Percentiles rank a stretch among this genome's conserved stretches.
Evolutionary conservation across 2,329 filamentous ascomycete genomes (phyloP).

Genomic region (Pseudopithomyces chartarum): DNA sequence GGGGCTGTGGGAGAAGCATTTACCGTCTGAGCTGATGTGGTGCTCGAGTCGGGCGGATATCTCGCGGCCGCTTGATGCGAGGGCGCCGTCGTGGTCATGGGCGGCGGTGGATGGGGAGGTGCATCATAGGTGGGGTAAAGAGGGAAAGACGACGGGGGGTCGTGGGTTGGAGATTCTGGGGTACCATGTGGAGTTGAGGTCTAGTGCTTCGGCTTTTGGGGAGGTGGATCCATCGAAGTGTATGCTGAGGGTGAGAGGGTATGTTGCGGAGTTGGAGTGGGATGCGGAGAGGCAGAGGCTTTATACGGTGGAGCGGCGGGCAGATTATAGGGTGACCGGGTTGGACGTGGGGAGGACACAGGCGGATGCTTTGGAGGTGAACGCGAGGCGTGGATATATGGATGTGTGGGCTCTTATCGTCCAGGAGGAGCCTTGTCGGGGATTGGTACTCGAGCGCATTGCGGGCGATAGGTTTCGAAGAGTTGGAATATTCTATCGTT

Average conservation of each 20-base stretch:
- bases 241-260: slow-evolving; percentile 7
- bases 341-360: background rate
- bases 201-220: slow-evolving; percentile 13
- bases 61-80: slow-evolving; percentile 11
- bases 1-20: slow-evolving; percentile 13
- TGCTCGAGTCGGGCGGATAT: slow-evolving; percentile 17
- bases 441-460: slow-evolving; percentile 9
- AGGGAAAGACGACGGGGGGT: background rate
- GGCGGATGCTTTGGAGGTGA: slow-evolving; percentile 1
- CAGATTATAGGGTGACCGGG: too few species aligned
- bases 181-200: slow-evolving; percentile 9
- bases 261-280: slow-evolving; percentile 11
- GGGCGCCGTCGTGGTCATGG: slow-evolving; percentile 21
- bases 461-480: slow-evolving; percentile 7
- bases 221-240: slow-evolving; percentile 9
- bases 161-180: background rate
- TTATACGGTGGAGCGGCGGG: too few species aligned
- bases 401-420: slow-evolving; percentile 9
- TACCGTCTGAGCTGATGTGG: slow-evolving; percentile 19
- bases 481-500: slow-evolving; percentile 13
- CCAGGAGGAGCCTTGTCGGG: slow-evolving; percentile 6
- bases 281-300: background rate
- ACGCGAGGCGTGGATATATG: background rate
- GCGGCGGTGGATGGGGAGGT: slow-evolving; percentile 16
- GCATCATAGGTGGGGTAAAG: slow-evolving; percentile 12